phyloP scores from a whole-genome alignment of 2,329 filamentous ascomycete genomes.

The Colletotrichum endophyticum region DNA sequence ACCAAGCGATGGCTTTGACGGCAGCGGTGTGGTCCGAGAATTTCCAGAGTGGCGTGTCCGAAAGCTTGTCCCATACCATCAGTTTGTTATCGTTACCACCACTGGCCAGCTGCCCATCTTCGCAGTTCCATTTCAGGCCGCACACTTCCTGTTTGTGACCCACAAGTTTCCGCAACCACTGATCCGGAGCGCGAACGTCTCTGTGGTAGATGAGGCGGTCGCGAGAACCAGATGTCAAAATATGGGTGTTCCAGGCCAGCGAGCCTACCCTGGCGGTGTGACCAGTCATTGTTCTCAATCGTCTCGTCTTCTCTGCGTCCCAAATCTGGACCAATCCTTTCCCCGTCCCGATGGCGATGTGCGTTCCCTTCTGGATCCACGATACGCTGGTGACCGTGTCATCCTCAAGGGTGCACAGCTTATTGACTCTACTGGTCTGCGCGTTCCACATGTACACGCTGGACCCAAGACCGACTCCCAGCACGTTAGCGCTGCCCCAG shows the following conservation, averaged over 20 bases:
- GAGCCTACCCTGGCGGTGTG: slow-evolving; percentile 93
- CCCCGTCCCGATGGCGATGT: slow-evolving; percentile 92
- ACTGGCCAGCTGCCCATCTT: slow-evolving; percentile 92
- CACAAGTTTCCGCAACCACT: slow-evolving; percentile 84
- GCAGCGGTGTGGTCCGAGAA: slow-evolving; percentile 95
- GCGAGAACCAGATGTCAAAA: slow-evolving; percentile 91
- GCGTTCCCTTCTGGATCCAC: slow-evolving; percentile 97
- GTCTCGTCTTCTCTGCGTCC: slow-evolving; percentile 87
- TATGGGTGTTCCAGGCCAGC: slow-evolving; percentile 97
- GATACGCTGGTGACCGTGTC: slow-evolving; percentile 96
- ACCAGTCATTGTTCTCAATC: slow-evolving; percentile 94
- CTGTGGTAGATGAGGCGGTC: slow-evolving; percentile 95
- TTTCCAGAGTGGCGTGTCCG: slow-evolving; percentile 90
- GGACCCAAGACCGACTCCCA: slow-evolving; percentile 89
- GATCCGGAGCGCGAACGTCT: slow-evolving; percentile 90
- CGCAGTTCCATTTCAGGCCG: slow-evolving; percentile 94
- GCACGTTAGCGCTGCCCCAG: slow-evolving; percentile 93
- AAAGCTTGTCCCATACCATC: slow-evolving; percentile 97
- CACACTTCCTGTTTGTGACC: slow-evolving; percentile 99
- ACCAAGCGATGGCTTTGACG: slow-evolving; percentile 98
- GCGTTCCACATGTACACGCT: slow-evolving; percentile 99
- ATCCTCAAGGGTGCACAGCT: slow-evolving; percentile 89
- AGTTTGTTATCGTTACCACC: slow-evolving; percentile 99
- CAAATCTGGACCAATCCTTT: slow-evolving; percentile 97
- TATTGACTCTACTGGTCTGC: slow-evolving; percentile 86